A percentile compares a stretch with the other conserved stretches of the same genome.
Evolutionary conservation across 148 eudicot species (phyloP).

Genomic region (Polygonum aviculare): DNA sequence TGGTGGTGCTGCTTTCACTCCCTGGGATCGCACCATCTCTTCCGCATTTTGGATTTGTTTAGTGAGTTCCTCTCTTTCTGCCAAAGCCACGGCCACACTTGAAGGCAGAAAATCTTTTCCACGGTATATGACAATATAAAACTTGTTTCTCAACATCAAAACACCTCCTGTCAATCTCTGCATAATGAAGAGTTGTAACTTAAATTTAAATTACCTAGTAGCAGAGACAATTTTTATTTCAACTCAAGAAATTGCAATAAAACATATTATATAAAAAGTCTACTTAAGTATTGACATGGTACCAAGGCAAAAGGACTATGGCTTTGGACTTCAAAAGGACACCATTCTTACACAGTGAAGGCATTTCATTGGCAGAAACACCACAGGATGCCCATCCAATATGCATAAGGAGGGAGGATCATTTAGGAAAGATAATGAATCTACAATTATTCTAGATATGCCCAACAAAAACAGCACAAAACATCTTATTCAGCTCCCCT

Average conservation of each 20-base stretch:
- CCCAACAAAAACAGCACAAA: background rate
- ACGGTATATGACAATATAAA: conserved; percentile 75
- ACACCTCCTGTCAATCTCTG: conserved; percentile 93
- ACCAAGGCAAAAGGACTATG: background rate
- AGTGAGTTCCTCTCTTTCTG: conserved; percentile 84
- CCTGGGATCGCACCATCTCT: conserved; percentile 54
- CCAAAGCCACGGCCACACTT: conserved; percentile 71
- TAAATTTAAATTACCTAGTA: conserved; percentile 4
- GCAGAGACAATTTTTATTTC: conserved; percentile 9
- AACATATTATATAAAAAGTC: background rate
- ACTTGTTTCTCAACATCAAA: conserved; percentile 86
- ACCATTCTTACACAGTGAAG: background rate
- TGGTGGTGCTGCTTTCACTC: conserved; percentile 26
- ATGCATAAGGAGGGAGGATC: background rate
- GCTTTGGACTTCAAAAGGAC: background rate
- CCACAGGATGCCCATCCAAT: background rate
- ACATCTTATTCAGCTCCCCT: background rate
- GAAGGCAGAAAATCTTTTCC: conserved; percentile 92
- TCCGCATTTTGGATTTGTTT: conserved; percentile 80
- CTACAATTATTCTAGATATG: background rate
- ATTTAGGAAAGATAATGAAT: background rate
- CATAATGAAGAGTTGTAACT: conserved; percentile 15
- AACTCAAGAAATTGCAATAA: background rate
- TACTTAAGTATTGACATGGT: background rate
- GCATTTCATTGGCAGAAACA: background rate